Conservation (phyloP, 2,329 filamentous ascomycete species). For the Waltergamsia citrina region DNA sequence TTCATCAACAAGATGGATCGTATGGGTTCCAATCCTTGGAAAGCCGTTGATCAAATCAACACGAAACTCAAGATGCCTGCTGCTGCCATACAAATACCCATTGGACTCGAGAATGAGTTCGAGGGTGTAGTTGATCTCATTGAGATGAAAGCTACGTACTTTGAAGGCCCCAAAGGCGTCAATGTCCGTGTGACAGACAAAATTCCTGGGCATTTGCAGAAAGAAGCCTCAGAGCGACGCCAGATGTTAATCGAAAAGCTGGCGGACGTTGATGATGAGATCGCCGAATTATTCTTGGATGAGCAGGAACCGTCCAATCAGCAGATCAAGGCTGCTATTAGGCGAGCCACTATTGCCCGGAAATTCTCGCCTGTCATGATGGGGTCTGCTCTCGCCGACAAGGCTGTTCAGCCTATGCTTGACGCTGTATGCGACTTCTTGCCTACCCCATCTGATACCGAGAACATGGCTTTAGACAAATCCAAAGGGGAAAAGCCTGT, state of each 20-base stretch:
- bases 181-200: conserved; percentile 67
- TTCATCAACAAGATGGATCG: conserved; percentile 99
- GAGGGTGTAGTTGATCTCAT: conserved; percentile 89
- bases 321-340: conserved; percentile 89
- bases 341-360: conserved; percentile 75
- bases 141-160: conserved; percentile 87
- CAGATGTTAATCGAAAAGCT: conserved; percentile 85
- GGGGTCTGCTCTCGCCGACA: conserved; percentile 91
- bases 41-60: conserved; percentile 96
- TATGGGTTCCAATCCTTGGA: conserved; percentile 97
- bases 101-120: conserved; percentile 86
- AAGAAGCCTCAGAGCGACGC: conserved; percentile 73
- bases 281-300: conserved; percentile 88
- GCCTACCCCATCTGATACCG: conserved; percentile 81
- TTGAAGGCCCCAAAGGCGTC: conserved; percentile 74
- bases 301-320: conserved; percentile 68
- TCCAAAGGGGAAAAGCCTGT: conserved; percentile 70
- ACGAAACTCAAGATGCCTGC: conserved; percentile 88
- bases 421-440: conserved; percentile 95
- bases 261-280: conserved; percentile 95
- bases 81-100: conserved; percentile 89
- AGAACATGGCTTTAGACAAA: conserved; percentile 82
- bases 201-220: conserved; percentile 69
- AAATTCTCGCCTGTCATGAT: conserved; percentile 95
- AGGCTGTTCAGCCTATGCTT: conserved; percentile 91